These are phyloP conservation scores for Ophiocordyceps australis DNA, from an alignment of 2,329 filamentous ascomycete genomes.

Conservation along the genomic window DNA sequence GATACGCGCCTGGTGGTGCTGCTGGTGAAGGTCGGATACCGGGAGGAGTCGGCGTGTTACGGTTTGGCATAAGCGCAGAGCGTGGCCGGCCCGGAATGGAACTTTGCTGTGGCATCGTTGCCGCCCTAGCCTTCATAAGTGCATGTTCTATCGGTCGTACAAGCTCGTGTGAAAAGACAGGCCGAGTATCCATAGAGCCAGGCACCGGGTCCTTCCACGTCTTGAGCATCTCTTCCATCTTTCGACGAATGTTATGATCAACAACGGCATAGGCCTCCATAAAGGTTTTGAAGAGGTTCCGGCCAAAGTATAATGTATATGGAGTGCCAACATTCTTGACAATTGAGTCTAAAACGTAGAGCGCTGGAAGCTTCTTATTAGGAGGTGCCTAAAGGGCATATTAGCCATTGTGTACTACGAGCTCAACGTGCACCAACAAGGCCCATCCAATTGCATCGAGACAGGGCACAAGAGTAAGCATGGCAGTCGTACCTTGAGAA, in stretches of 20 bases:
- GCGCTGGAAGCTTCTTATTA: constrained; percentile 77
- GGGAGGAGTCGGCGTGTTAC: constrained; percentile 60
- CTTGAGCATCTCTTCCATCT: constrained; percentile 92
- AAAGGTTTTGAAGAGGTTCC: constrained; percentile 82
- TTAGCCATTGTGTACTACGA: constrained; percentile 16
- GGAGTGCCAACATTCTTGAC: constrained; percentile 98
- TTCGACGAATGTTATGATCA: constrained; percentile 62
- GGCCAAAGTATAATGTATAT: constrained; percentile 87
- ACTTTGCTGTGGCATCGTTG: constrained; percentile 35
- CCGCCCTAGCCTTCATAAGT: constrained; percentile 60
- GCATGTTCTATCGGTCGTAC: constrained; percentile 89
- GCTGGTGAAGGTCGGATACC: constrained; percentile 16
- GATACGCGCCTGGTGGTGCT: constrained; percentile 7
- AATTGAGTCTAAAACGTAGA: constrained; percentile 95
- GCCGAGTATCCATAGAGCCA: constrained; percentile 78
- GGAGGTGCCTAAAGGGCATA: constrained; percentile 53
- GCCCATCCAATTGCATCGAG: neutral
- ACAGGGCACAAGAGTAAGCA: neutral
- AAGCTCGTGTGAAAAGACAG: constrained; percentile 76
- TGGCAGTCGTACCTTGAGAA: constrained; percentile 52
- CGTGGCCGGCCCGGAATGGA: constrained; percentile 25
- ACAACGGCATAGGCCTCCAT: constrained; percentile 94
- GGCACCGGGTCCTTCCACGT: constrained; percentile 97
- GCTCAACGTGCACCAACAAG: neutral
- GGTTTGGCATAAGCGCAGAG: constrained; percentile 37